A percentile compares a stretch with the other conserved stretches of the same genome.
Evolutionary conservation across 2,329 filamentous ascomycete genomes (phyloP).

Genomic region (Aspergillus sp.): DNA sequence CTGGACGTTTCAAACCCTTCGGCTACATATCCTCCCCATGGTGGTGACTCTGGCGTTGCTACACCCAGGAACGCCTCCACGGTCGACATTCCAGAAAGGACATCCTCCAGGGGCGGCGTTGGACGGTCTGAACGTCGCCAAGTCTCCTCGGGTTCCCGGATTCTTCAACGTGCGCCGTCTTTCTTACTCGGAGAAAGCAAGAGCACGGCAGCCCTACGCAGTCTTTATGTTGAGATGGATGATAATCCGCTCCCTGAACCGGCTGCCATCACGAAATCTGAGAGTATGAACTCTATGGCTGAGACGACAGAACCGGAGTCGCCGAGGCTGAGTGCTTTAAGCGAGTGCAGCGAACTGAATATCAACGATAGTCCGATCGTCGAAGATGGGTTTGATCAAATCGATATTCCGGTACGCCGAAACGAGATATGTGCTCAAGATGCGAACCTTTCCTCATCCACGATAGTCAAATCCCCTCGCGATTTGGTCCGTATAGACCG

Average conservation of each 20-base stretch:
- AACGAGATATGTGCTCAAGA: constrained; percentile 13
- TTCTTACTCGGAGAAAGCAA: constrained; percentile 39
- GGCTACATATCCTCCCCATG: constrained; percentile 25
- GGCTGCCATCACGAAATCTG: constrained; percentile 30
- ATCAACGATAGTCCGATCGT: constrained; percentile 26
- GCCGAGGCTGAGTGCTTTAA: constrained; percentile 44
- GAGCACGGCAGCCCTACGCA: constrained; percentile 40
- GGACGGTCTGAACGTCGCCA: constrained; percentile 16
- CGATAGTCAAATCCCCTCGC: constrained; percentile 17
- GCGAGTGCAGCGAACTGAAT: constrained; percentile 45
- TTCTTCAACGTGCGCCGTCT: constrained; percentile 37
- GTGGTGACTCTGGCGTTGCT: constrained; percentile 25
- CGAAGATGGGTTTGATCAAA: constrained; percentile 23
- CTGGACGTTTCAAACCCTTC: constrained; percentile 24
- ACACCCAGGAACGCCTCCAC: constrained; percentile 28
- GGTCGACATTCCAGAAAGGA: constrained; percentile 41
- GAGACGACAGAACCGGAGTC: constrained; percentile 37
- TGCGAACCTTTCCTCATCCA: constrained; percentile 17
- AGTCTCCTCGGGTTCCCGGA: constrained; percentile 24
- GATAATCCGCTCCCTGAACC: constrained; percentile 29
- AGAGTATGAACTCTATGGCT: constrained; percentile 37
- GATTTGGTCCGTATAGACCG: constrained; percentile 28
- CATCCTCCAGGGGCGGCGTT: constrained; percentile 35
- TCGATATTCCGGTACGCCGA: constrained; percentile 31
- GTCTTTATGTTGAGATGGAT: constrained; percentile 35